phyloP scores from a whole-genome alignment of 345 rosid genomes.

The Eucalyptus curtisii region DNA sequence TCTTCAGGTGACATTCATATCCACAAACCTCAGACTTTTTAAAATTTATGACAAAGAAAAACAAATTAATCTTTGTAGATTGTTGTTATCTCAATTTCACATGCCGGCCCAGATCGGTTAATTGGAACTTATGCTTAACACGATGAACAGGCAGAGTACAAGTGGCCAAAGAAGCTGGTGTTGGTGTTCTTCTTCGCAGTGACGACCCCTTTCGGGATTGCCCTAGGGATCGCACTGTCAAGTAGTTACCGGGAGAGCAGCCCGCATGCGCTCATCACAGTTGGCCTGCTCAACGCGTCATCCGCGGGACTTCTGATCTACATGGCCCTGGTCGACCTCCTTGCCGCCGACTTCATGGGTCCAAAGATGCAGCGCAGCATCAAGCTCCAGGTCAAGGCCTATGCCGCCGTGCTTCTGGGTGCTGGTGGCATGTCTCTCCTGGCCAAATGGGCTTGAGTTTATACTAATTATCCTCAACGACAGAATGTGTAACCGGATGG shows the following conservation, averaged over 20 bases:
- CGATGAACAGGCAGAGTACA: slow-evolving; percentile 19
- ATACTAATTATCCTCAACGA: neutral
- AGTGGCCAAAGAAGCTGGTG: neutral
- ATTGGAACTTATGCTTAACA: neutral
- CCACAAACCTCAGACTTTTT: neutral
- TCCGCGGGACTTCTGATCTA: slow-evolving; percentile 61
- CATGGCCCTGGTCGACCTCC: slow-evolving; percentile 65
- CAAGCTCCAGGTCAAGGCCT: slow-evolving; percentile 40
- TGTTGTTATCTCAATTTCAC: neutral
- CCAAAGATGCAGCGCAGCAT: slow-evolving; percentile 21
- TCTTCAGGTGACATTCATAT: slow-evolving; percentile 16
- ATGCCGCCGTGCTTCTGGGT: slow-evolving; percentile 28
- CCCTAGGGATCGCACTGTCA: slow-evolving; percentile 36
- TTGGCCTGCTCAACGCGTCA: slow-evolving; percentile 45
- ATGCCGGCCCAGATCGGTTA: neutral
- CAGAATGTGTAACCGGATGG: neutral
- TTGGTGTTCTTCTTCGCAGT: slow-evolving; percentile 48
- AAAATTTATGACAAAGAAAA: neutral
- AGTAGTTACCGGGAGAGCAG: slow-evolving; percentile 31
- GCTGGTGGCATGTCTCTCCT: slow-evolving; percentile 47
- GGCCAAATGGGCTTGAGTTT: slow-evolving; percentile 52
- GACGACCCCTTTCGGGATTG: slow-evolving; percentile 54
- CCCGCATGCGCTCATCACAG: slow-evolving; percentile 32
- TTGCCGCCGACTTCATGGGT: slow-evolving; percentile 51
- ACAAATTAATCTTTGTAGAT: neutral